A percentile compares a stretch with the other conserved stretches of the same genome.
Evolutionary conservation across 2,329 filamentous ascomycete species (phyloP).

Genomic region (Botrytis sinoallii): DNA sequence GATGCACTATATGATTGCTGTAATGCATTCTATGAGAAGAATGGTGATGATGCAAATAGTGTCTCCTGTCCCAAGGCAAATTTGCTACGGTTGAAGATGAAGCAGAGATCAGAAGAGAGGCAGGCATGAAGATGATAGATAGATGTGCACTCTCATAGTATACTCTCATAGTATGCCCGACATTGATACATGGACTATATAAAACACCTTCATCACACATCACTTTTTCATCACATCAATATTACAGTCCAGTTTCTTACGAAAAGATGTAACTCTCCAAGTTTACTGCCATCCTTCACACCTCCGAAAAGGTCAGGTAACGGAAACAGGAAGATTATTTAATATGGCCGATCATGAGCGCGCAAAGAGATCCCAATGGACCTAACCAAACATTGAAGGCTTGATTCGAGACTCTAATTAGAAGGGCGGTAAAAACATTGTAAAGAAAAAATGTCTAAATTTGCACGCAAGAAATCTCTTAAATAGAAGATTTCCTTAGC

Average conservation of each 20-base stretch:
- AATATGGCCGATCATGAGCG: conserved; percentile 98
- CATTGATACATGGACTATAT: not conserved
- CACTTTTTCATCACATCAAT: not conserved
- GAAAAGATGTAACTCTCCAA: conserved; percentile 44
- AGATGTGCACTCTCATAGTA: not conserved
- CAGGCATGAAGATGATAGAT: not conserved
- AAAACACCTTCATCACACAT: not conserved
- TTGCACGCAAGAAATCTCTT: conserved; percentile 17
- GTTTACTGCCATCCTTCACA: conserved; percentile 53
- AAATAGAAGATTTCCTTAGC: conserved; percentile 21
- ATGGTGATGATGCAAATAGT: conserved; percentile 72
- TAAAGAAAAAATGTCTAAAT: conserved; percentile 20
- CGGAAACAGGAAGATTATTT: conserved; percentile 69
- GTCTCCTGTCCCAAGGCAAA: conserved; percentile 82
- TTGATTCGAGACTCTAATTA: conserved; percentile 99
- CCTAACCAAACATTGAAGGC: conserved; percentile 92
- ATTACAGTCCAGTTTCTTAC: not conserved
- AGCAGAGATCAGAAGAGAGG: conserved; percentile 51
- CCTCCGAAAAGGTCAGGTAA: conserved; percentile 55
- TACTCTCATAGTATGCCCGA: not conserved
- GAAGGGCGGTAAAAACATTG: conserved; percentile 75
- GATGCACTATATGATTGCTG: conserved; percentile 93
- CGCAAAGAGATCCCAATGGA: conserved; percentile 75
- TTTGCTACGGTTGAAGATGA: conserved; percentile 79
- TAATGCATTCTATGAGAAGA: conserved; percentile 76